A percentile compares a stretch with the other conserved stretches of the same genome.
Conservation (phyloP, 345 rosid species). For the Hypericum perforatum region DNA sequence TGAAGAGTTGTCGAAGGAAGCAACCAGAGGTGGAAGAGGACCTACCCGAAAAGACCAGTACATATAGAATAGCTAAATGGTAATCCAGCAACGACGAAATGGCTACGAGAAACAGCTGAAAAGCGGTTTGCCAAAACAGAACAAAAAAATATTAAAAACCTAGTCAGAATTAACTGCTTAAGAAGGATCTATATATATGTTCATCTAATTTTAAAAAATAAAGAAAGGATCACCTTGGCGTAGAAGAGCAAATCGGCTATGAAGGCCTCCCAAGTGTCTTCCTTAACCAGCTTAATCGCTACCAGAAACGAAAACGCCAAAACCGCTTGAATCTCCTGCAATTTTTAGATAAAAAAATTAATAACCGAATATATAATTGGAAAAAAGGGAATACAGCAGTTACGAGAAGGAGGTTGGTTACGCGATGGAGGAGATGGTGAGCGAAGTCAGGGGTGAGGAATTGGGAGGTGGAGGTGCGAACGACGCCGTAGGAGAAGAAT, state of each 20-base stretch:
- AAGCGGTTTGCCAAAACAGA: slow-evolving; percentile 12
- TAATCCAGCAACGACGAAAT: slow-evolving; percentile 57
- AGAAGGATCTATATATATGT: neutral
- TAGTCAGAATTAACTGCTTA: neutral
- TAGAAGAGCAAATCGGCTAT: too few species aligned
- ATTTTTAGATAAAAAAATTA: neutral
- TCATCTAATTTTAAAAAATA: neutral
- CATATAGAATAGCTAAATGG: slow-evolving; percentile 62
- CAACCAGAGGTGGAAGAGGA: neutral
- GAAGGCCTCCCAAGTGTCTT: slow-evolving; percentile 33
- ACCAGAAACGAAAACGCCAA: slow-evolving; percentile 45
- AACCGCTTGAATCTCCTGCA: slow-evolving; percentile 81
- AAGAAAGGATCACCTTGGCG: too few species aligned
- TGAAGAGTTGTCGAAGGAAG: too few species aligned
- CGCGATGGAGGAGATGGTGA: slow-evolving; percentile 38
- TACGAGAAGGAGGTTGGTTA: slow-evolving; percentile 5
- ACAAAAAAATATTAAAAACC: neutral
- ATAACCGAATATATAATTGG: neutral
- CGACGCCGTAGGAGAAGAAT: slow-evolving; percentile 37
- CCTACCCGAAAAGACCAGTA: slow-evolving; percentile 54
- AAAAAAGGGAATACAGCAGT: neutral
- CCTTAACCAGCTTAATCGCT: slow-evolving; percentile 50
- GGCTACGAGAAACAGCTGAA: slow-evolving; percentile 64
- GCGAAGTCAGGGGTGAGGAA: slow-evolving; percentile 41
- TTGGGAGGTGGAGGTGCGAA: slow-evolving; percentile 43